A percentile compares a stretch with the other conserved stretches of the same genome.
These are phyloP conservation scores for Zizania latifolia DNA, from an alignment of 176 grass and related monocot genomes.

Conservation along the genomic window DNA sequence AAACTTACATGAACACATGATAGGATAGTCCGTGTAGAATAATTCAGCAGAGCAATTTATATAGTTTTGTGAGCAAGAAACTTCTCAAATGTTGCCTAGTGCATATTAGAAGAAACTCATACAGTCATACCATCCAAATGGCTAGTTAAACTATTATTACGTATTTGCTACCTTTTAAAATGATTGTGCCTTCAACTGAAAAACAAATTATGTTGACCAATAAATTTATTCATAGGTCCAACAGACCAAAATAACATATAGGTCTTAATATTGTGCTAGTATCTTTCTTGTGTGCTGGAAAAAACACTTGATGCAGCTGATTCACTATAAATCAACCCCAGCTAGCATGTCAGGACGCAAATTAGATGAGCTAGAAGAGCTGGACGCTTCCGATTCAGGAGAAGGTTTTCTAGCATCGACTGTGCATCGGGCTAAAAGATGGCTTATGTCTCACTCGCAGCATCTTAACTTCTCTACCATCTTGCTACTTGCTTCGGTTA, in stretches of 20 bases:
- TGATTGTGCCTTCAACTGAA: neutral
- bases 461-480: conserved; percentile 80
- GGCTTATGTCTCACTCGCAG: conserved; percentile 75
- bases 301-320: conserved; percentile 19
- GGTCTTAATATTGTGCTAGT: neutral
- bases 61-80: neutral
- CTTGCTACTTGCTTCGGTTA: conserved; percentile 92
- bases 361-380: conserved; percentile 59
- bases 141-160: neutral
- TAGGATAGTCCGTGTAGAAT: neutral
- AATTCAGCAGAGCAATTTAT: neutral
- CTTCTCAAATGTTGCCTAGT: neutral
- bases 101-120: neutral
- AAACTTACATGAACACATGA: neutral
- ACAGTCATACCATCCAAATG: conserved; percentile 2
- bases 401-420: conserved; percentile 50
- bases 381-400: conserved; percentile 46
- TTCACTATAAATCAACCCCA: conserved; percentile 39
- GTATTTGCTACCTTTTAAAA: neutral
- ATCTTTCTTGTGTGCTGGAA: neutral
- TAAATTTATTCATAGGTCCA: neutral
- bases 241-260: too few species aligned
- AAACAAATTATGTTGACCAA: neutral
- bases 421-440: conserved; percentile 61
- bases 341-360: conserved; percentile 72